Base-by-base conservation (phyloP, 148 eudicot species). In the Fagopyrum esculentum region DNA sequence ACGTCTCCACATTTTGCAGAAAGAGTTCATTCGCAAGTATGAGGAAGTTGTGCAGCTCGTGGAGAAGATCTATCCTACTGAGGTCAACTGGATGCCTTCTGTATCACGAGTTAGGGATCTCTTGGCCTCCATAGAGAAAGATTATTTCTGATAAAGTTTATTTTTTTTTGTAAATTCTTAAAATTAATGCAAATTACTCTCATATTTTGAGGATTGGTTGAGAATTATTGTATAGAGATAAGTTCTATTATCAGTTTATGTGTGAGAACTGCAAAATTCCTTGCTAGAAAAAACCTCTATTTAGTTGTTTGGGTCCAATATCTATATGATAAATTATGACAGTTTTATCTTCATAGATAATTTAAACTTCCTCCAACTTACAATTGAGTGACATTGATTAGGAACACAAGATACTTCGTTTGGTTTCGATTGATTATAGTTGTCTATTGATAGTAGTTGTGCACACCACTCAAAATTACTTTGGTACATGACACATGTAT, bases 21-120 rank as follows among this genome's bases (percentile, higher is more conserved):
- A 87, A 73, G 93, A 89, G 75, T 89, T 87, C 73, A 82, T 87
- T 57, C 81, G 81, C 86, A 84, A 89, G 76, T 89, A 89, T 45
- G 85, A 83, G 4, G 82, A 85, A 74, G 86, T 87, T 76, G 90
- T 83, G 6, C 85, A 84, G 74, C 86, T 89, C 70, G 89, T 85
- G 64, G 85, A 83, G 49, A 89, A 84, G 79, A 78, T 84, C 16
- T 89, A 87, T 74, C 93, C 93, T 3, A 57, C 77, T 0, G 90
- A 89, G 74, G 77, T 68, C 26, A 80, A 66, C 40, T 66, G 46
- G 46, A 66, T 87, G 45, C 90, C 89, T 30, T 77, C 89, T 59
- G 86, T 82, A 9, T 48, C 83, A 63, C 88, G 87, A 78, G 87
- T 89, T 86, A 78, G 85, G 55, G 89, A 89, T 0, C 81, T 87